Evolutionary conservation across 495 filamentous ascomycete genomes (phyloP).

Genomic region (Clavariopsis aquatica): DNA sequence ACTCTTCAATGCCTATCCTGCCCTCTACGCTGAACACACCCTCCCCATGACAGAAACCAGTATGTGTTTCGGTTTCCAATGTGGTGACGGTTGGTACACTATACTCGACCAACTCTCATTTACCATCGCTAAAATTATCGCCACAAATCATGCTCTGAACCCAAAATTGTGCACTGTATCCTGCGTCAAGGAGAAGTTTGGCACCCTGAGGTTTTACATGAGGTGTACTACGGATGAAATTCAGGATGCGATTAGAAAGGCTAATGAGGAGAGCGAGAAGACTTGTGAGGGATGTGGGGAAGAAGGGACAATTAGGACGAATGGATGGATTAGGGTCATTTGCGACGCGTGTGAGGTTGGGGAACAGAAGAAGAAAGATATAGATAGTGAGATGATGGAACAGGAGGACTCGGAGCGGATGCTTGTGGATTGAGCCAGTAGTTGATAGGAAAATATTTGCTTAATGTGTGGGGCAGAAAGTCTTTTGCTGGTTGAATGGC

Average conservation of each 20-base stretch:
- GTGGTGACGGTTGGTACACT: conserved; percentile 12
- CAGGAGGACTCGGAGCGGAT: background rate
- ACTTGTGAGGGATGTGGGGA: conserved; percentile 3
- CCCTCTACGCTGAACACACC: background rate
- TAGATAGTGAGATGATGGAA: background rate
- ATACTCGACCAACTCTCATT: conserved; percentile 2
- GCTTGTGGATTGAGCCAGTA: background rate
- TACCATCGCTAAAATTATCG: background rate
- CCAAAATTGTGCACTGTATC: background rate
- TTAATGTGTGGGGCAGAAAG: too few species aligned
- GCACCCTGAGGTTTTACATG: conserved; percentile 13
- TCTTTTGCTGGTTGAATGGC: too few species aligned
- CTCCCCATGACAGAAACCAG: conserved; percentile 1
- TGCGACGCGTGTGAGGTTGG: background rate
- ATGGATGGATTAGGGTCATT: background rate
- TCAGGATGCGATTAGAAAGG: background rate
- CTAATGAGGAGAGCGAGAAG: background rate
- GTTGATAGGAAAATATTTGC: too few species aligned
- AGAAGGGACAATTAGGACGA: background rate
- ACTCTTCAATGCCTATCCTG: background rate
- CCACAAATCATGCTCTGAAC: background rate
- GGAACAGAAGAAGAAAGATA: background rate
- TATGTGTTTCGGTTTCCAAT: conserved; percentile 1
- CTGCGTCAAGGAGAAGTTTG: conserved; percentile 12
- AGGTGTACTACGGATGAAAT: background rate